These are phyloP conservation scores for Apiospora sp. DNA, from an alignment of 2,329 filamentous ascomycete species.

Conservation along the genomic window DNA sequence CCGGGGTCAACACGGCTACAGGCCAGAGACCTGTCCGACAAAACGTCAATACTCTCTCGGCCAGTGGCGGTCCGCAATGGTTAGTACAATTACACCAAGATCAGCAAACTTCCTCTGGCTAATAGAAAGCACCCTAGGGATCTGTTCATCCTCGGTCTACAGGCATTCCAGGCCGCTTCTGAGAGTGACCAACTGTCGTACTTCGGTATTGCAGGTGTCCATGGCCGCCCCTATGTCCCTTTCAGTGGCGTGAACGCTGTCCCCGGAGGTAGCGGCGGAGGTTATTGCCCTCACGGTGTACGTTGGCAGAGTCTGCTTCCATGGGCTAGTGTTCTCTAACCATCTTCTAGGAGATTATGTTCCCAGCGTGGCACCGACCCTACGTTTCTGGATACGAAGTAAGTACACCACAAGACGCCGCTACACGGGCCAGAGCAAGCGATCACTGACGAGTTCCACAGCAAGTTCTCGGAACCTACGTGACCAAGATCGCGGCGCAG, in stretches of 20 bases:
- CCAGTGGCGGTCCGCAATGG: constrained; percentile 38
- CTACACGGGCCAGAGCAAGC: background rate
- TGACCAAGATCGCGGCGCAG: constrained; percentile 53
- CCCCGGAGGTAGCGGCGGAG: constrained; percentile 35
- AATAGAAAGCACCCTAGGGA: constrained; percentile 46
- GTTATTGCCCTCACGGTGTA: constrained; percentile 50
- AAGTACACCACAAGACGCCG: constrained; percentile 10
- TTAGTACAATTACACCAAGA: constrained; percentile 24
- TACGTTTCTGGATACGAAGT: constrained; percentile 64
- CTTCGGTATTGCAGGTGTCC: constrained; percentile 56
- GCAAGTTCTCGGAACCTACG: constrained; percentile 60
- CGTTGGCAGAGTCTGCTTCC: constrained; percentile 32
- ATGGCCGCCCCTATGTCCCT: constrained; percentile 48
- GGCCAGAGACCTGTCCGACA: constrained; percentile 53
- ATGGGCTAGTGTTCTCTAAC: background rate
- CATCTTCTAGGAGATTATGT: constrained; percentile 43
- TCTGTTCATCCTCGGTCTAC: constrained; percentile 57
- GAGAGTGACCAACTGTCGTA: constrained; percentile 55
- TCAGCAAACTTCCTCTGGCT: constrained; percentile 14
- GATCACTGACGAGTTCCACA: constrained; percentile 34
- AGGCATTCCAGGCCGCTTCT: constrained; percentile 50
- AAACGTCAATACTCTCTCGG: constrained; percentile 56
- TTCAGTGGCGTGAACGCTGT: constrained; percentile 47
- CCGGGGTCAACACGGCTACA: constrained; percentile 40
- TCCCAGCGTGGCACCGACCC: constrained; percentile 65